Percentiles rank a stretch among this genome's conserved stretches.
phyloP scores from a whole-genome alignment of 2,329 filamentous ascomycete species.

The Juglanconis juglandina region DNA sequence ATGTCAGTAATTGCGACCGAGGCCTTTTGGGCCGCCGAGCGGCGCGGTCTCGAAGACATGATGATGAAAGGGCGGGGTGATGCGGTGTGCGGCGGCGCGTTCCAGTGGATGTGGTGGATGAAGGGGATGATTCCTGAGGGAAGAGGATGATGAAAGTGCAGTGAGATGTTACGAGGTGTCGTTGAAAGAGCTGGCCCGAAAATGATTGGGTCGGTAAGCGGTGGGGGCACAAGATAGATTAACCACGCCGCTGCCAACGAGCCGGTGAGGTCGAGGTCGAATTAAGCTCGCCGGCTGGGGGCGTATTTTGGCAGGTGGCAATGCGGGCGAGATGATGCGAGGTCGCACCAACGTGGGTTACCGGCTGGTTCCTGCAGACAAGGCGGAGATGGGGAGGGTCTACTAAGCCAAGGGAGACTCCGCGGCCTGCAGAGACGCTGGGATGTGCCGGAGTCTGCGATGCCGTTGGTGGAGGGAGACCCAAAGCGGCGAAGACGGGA shows the following conservation, averaged over 20 bases:
- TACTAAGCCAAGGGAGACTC: conserved; percentile 5
- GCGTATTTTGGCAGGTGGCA: conserved; percentile 1
- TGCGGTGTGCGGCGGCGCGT: neutral
- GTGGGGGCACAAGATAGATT: conserved; percentile 14
- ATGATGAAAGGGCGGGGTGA: neutral
- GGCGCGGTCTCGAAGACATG: conserved; percentile 49
- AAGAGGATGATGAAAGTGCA: neutral
- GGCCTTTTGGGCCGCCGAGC: conserved; percentile 44
- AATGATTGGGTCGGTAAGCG: conserved; percentile 15
- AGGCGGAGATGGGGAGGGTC: neutral
- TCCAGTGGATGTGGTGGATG: neutral
- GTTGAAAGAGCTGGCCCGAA: conserved; percentile 5
- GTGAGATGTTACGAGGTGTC: neutral
- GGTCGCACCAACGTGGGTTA: neutral
- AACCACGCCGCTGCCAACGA: conserved; percentile 6
- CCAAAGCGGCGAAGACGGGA: neutral
- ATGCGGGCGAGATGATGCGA: conserved; percentile 5
- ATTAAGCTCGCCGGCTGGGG: neutral
- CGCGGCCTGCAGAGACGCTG: neutral
- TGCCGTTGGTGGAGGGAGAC: conserved; percentile 2
- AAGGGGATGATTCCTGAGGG: neutral
- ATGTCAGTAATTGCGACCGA: conserved; percentile 48
- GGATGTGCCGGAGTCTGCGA: neutral
- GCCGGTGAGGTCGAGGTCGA: neutral
- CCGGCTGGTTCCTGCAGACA: neutral